Conservation (phyloP, 208 protist genomes). For the Crithidia fasciculata region DNA sequence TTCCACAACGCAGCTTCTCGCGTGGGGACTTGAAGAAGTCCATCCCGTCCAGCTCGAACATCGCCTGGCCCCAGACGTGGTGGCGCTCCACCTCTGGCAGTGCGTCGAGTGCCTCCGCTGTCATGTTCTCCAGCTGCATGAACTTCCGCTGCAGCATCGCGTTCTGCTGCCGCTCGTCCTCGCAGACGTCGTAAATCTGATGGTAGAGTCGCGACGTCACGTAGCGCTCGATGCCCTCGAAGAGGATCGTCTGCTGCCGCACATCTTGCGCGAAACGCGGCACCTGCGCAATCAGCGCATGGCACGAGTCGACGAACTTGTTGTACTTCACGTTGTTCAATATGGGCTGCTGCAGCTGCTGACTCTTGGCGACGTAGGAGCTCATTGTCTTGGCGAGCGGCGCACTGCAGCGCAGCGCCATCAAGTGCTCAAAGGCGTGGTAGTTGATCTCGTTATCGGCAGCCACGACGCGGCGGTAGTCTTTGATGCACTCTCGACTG, state of each 20-base stretch:
- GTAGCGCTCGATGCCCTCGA: slow-evolving; percentile 83
- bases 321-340: slow-evolving; percentile 31
- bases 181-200: slow-evolving; percentile 52
- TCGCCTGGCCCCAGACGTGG: slow-evolving; percentile 76
- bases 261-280: slow-evolving; percentile 20
- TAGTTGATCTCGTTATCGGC: slow-evolving; percentile 78
- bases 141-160: slow-evolving; percentile 52
- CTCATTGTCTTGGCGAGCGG: slow-evolving; percentile 55
- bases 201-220: slow-evolving; percentile 77
- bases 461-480: slow-evolving; percentile 65
- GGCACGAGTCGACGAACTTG: slow-evolving; percentile 21
- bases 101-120: slow-evolving; percentile 64
- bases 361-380: slow-evolving; percentile 51
- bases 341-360: slow-evolving; percentile 36
- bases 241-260: slow-evolving; percentile 32
- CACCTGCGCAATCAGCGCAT: slow-evolving; percentile 34
- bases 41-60: slow-evolving; percentile 89
- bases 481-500: slow-evolving; percentile 62
- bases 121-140: slow-evolving; percentile 35
- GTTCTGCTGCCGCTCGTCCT: slow-evolving; percentile 46
- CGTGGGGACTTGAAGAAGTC: slow-evolving; percentile 83
- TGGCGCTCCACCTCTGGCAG: slow-evolving; percentile 68
- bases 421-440: slow-evolving; percentile 66
- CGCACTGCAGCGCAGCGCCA: slow-evolving; percentile 39
- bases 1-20: slow-evolving; percentile 78